Evolutionary conservation across 495 filamentous ascomycete genomes (phyloP), one percentile per base, ranked within the genome.

Genomic region (Penicillium simplicissimum): DNA sequence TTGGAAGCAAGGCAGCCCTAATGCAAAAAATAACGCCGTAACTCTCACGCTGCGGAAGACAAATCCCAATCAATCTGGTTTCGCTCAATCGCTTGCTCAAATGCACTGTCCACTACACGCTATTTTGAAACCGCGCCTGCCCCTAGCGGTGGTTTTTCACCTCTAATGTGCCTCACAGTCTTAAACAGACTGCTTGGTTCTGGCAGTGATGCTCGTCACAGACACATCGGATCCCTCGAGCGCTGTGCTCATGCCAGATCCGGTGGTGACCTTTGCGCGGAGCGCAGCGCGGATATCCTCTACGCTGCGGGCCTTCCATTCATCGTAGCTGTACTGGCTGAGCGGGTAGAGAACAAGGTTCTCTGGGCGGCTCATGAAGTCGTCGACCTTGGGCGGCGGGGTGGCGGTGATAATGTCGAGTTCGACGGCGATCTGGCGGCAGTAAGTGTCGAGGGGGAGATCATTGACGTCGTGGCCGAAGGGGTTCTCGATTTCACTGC

Each of bases 401-500:
- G 72, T 80, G 37, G 82, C 80, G 8, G 85, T 85, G 60, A 96
- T 85, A 19, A 89, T 82, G 65, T 93, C 89, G 66, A 96, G 78
- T 61, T 96, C 92, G 10, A 79, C 60, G 4, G 84, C 81, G 48
- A 96, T 78, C 65, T 89, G 85, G 9, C 85, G 80, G 71, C 91
- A 94, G 79, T 88, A 96, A 0, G 77, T 76, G 71, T 93, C 90
- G 0, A 96, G 82, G 9, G 90, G 89, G 14, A 96, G 79, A 70
- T 96, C 92, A 68, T 96, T 96, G 61, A 92, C 90, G 70, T 96
- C 92, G 54, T 86, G 77, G 28, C 92, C 91, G 73, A 96, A 96
- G 8, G 91, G 92, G 71, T 96, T 92, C 71, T 96, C 92, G 64
- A 96, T 89, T 74, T 96, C 90, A 64, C 87, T 85, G 23, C 92